Evolutionary conservation across 2,329 filamentous ascomycete species (phyloP).

Genomic region (Tetracladium maxilliforme): DNA sequence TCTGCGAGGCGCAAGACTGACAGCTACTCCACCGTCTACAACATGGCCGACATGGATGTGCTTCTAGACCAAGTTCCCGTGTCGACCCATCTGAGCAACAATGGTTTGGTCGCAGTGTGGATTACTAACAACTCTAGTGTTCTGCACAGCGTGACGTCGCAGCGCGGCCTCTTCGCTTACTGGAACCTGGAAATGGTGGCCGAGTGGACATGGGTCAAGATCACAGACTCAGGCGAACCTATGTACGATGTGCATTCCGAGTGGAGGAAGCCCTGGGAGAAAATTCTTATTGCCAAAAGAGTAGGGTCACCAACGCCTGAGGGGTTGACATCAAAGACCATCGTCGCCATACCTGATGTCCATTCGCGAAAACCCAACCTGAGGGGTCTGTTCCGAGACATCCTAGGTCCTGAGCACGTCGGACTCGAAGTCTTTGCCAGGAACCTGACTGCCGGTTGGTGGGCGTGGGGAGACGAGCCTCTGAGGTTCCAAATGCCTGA

Average conservation of each 20-base stretch:
- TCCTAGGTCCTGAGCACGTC: constrained; percentile 34
- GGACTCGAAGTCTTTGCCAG: constrained; percentile 69
- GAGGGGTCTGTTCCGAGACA: constrained; percentile 40
- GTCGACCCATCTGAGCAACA: constrained; percentile 30
- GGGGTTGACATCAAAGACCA: constrained; percentile 19
- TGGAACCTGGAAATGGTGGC: constrained; percentile 53
- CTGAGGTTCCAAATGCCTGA: constrained; percentile 50
- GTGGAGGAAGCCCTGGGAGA: constrained; percentile 68
- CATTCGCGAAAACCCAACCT: constrained; percentile 71
- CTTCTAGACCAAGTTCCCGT: constrained; percentile 43
- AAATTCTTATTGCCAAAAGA: constrained; percentile 43
- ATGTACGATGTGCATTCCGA: constrained; percentile 41
- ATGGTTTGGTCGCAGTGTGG: constrained; percentile 57
- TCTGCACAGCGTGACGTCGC: constrained; percentile 32
- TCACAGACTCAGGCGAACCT: constrained; percentile 49
- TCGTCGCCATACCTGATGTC: constrained; percentile 58
- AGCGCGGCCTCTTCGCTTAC: constrained; percentile 41
- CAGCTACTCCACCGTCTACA: constrained; percentile 31
- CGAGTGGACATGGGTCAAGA: constrained; percentile 72
- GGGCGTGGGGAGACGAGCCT: constrained; percentile 64
- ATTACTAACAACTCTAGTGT: constrained; percentile 55
- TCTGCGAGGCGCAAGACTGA: constrained; percentile 50
- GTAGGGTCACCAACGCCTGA: constrained; percentile 3
- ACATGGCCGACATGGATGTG: constrained; percentile 26
- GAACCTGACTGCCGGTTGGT: constrained; percentile 62